Evolutionary conservation across 2,329 filamentous ascomycete species (phyloP), one percentile per base, ranked within the genome.

Genomic region (Xylariaceae sp.): DNA sequence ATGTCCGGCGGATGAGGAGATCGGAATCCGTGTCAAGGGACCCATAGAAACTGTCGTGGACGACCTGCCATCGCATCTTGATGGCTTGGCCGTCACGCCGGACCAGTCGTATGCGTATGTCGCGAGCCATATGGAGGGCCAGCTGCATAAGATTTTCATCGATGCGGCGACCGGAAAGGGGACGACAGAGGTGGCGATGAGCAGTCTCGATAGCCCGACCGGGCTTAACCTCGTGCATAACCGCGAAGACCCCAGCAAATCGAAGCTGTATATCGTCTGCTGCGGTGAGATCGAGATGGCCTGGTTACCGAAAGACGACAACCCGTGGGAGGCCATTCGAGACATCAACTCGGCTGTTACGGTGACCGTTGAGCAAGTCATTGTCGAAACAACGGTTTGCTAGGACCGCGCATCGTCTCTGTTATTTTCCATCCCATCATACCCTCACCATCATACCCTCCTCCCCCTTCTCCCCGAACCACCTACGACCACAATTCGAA

Each of bases 201-300:
- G 58, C 13, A 68, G 65, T 49, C 64, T 73, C n/a, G 66, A 71
- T 47, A 65, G 61, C n/a, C 71, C 71, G 13, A 70, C 69, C 1
- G 63, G 66, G 4, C 58, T 72, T 2, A 66, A 71, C 55, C 52
- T 72, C 10, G 56, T 57, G 7, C 57, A 50, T 30, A 30, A 30
- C 5, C 15, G 35, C 13, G 50, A 63, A 37, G 44, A 58, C 15
- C 57, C 65, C 41, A 58, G 47, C 9, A 63, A 66, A 56, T 61
- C 61, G n/a, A 69, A 65, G 56, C 49, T 73, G 15, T 70, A 66
- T 30, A 60, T 72, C 11, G 64, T 71, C 2, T 73, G 71, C 59
- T 69, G 66, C 53, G 71, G 71, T 15, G 65, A 69, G 58, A 69
- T 71, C 53, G 66, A 72, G 49, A 66, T 72, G 71, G 65, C 71